These are phyloP conservation scores for Exidia glandulosa DNA, from an alignment of 768 basidiomycete species.

Conservation along the genomic window DNA sequence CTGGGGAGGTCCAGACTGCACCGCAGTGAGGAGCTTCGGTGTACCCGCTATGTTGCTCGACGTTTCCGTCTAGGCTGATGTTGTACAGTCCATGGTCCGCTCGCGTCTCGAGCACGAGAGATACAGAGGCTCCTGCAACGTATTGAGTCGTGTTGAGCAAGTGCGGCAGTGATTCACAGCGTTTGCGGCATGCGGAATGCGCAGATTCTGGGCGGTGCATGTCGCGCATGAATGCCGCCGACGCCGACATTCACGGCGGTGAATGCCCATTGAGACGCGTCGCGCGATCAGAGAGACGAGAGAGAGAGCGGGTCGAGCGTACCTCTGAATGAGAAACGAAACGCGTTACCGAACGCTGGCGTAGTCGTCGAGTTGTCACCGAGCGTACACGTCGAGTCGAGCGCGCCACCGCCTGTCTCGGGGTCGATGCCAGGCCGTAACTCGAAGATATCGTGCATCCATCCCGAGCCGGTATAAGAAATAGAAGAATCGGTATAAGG, in stretches of 20 bases:
- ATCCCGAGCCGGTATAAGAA: not conserved
- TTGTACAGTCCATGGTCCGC: not conserved
- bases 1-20: not conserved
- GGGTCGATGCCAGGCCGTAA: not conserved
- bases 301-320: not conserved
- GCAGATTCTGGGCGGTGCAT: no score
- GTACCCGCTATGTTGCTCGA: not conserved
- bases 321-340: not conserved
- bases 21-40: not conserved
- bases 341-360: not conserved
- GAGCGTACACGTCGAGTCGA: not conserved
- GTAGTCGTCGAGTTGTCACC: not conserved
- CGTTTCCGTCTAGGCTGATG: not conserved
- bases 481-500: not conserved
- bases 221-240: no score
- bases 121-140: not conserved
- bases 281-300: no score
- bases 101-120: not conserved
- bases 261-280: no score
- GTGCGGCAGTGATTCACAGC: not conserved
- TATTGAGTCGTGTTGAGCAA: not conserved
- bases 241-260: no score
- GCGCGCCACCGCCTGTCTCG: not conserved
- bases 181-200: no score
- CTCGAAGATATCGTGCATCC: not conserved